phyloP scores from a whole-genome alignment of 1,284 basidiomycete genomes.

The Vanrija humicola region DNA sequence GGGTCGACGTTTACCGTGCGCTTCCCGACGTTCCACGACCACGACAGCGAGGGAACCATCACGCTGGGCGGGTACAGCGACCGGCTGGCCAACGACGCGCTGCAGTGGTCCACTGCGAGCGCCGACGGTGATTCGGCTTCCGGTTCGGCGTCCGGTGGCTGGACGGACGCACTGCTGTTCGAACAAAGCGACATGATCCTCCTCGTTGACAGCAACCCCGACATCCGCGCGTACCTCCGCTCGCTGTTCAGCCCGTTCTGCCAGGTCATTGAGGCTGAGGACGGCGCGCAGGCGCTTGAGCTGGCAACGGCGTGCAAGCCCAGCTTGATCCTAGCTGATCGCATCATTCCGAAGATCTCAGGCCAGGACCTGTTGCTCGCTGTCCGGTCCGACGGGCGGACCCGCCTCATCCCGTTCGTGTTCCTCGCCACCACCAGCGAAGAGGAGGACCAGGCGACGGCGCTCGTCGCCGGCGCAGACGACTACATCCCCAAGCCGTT shows the following conservation, averaged over 20 bases:
- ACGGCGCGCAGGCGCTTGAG: constrained; percentile 40
- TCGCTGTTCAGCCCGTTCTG: constrained; percentile 35
- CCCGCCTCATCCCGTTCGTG: constrained; percentile 15
- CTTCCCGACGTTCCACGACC: constrained; percentile 8
- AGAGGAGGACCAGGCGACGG: constrained; percentile 22
- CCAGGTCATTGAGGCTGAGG: constrained; percentile 32
- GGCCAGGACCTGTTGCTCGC: constrained; percentile 17
- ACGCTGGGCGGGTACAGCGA: not conserved
- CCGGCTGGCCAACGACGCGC: not conserved
- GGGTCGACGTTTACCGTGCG: constrained; percentile 19
- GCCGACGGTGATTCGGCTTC: not conserved
- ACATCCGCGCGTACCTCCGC: constrained; percentile 31
- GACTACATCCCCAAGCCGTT: constrained; percentile 35
- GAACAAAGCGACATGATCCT: constrained; percentile 25
- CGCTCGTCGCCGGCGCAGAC: constrained; percentile 43
- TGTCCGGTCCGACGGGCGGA: constrained; percentile 6
- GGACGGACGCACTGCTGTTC: constrained; percentile 20
- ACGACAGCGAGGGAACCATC: not conserved
- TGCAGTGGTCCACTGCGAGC: not conserved
- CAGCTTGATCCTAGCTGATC: constrained; percentile 24
- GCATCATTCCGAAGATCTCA: constrained; percentile 35
- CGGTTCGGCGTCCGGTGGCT: not conserved
- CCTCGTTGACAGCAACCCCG: constrained; percentile 28
- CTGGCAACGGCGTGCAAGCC: constrained; percentile 20
- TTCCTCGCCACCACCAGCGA: constrained; percentile 16